These are phyloP conservation scores for Grosmannia huntii DNA, from an alignment of 2,329 filamentous ascomycete genomes.

Conservation along the genomic window DNA sequence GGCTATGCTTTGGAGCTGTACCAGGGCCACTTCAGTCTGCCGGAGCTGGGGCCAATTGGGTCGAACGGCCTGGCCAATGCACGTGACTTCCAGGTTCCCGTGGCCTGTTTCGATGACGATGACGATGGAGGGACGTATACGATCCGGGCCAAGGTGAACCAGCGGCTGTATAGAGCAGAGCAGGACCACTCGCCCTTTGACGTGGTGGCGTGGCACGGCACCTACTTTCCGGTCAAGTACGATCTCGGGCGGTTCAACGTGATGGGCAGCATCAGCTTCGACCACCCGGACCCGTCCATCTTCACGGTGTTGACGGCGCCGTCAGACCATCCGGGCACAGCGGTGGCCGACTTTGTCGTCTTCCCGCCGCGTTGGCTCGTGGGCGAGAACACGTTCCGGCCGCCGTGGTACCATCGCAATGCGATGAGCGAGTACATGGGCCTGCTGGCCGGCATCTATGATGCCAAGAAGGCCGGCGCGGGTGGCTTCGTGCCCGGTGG, in stretches of 20 bases:
- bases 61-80: slow-evolving; percentile 53
- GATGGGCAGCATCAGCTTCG: slow-evolving; percentile 59
- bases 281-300: slow-evolving; percentile 69
- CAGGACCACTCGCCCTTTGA: slow-evolving; percentile 55
- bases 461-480: too few relatives aligned
- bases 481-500: too few relatives aligned
- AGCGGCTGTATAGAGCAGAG: slow-evolving; percentile 44
- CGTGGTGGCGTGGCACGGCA: slow-evolving; percentile 69
- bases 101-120: slow-evolving; percentile 43
- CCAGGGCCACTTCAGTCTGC: slow-evolving; percentile 50
- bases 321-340: slow-evolving; percentile 46
- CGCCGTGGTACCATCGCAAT: slow-evolving; percentile 62
- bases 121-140: slow-evolving; percentile 8
- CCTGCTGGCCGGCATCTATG: slow-evolving; percentile 18
- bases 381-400: slow-evolving; percentile 55
- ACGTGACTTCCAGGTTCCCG: slow-evolving; percentile 51
- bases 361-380: slow-evolving; percentile 63
- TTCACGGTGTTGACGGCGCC: slow-evolving; percentile 62
- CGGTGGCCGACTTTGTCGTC: slow-evolving; percentile 59
- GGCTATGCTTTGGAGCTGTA: slow-evolving; percentile 58
- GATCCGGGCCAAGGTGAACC: slow-evolving; percentile 50
- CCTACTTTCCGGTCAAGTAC: slow-evolving; percentile 73
- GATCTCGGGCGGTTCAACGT: slow-evolving; percentile 66
- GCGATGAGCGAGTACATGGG: slow-evolving; percentile 59
- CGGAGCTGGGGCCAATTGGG: slow-evolving; percentile 54